Conservation (phyloP, 495 filamentous ascomycete species). For the Aspergillus biplanus region DNA sequence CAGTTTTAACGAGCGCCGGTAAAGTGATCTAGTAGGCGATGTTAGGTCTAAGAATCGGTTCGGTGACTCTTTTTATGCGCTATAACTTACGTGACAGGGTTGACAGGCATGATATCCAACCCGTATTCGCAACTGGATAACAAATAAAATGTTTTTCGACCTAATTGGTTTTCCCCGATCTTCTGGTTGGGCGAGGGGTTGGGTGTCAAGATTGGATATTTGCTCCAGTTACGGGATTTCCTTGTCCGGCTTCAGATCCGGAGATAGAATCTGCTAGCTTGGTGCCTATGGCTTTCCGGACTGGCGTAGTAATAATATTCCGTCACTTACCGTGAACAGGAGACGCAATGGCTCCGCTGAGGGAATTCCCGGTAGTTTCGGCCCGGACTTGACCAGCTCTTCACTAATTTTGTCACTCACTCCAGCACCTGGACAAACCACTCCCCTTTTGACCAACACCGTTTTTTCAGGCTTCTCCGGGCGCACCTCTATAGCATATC, state of each 20-base stretch:
- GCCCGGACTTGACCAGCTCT: slow-evolving; percentile 28
- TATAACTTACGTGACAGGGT: slow-evolving; percentile 41
- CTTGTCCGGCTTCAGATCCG: background rate
- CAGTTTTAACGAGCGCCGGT: slow-evolving; percentile 89
- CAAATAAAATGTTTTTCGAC: background rate
- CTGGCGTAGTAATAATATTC: slow-evolving; percentile 46
- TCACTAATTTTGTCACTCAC: slow-evolving; percentile 12
- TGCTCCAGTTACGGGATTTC: background rate
- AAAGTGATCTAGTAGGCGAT: slow-evolving; percentile 70
- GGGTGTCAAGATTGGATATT: background rate
- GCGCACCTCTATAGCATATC: background rate
- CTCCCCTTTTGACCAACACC: background rate
- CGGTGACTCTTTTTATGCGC: background rate
- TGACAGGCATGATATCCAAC: slow-evolving; percentile 39
- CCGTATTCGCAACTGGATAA: background rate
- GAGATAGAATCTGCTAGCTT: slow-evolving; percentile 26
- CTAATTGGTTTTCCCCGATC: background rate
- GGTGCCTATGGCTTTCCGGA: slow-evolving; percentile 29
- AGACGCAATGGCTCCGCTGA: slow-evolving; percentile 16
- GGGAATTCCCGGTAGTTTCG: slow-evolving; percentile 38
- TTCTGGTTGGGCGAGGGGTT: background rate
- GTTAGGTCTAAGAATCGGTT: slow-evolving; percentile 18
- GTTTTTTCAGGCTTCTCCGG: background rate
- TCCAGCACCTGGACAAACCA: slow-evolving; percentile 1
- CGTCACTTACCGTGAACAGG: slow-evolving; percentile 35